Base-by-base conservation (phyloP, 2,329 filamentous ascomycete species). In the Phoma sp. region DNA sequence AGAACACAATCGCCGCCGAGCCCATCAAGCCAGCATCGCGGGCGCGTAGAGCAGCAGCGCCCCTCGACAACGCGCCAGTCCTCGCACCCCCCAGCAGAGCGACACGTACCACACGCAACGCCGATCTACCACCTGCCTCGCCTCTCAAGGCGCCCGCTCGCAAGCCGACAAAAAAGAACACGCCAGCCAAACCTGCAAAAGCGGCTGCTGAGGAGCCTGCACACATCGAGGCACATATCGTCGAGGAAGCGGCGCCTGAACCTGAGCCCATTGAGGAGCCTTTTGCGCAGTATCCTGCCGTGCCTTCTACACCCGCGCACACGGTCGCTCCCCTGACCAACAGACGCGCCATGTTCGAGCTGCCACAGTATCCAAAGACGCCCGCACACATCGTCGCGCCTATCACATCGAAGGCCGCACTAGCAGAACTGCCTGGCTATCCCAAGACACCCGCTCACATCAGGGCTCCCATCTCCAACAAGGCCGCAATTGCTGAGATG, bases 361-460 rank as follows among this genome's bases (percentile, higher is more conserved):
- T 64, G 2, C 62, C 60, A 5, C 45, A 55, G 19, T 69, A 67
- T 31, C 67, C 66, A 7, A 64, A 58, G n/a, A 69, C 66, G 0
- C 66, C 66, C 6, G 53, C 58, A 13, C 66, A 69, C 35, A 65
- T 69, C 27, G 9, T 53, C 10, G 58, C 62, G 15, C 60, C 67
- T 25, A 49, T 64, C 27, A 51, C 49, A 10, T 61, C 60, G 25
- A 57, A 57, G 36, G 51, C 58, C 2, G 63, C 60, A 6, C 54
- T 70, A 7, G 54, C 58, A 27, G 61, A 61, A 38, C 50, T 69
- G 12, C 60, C 63, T 2, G 57, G 31, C 9, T 70, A 68, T 39
- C 68, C 65, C 6, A 62, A 61, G 24, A 70, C 68, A n/a, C 68
- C 67, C 15, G 57, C 58, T 3, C 68, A 70, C 37, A 65, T 70